These are phyloP conservation scores for Westerdykella sp. DNA, from an alignment of 2,329 filamentous ascomycete genomes.

Conservation along the genomic window DNA sequence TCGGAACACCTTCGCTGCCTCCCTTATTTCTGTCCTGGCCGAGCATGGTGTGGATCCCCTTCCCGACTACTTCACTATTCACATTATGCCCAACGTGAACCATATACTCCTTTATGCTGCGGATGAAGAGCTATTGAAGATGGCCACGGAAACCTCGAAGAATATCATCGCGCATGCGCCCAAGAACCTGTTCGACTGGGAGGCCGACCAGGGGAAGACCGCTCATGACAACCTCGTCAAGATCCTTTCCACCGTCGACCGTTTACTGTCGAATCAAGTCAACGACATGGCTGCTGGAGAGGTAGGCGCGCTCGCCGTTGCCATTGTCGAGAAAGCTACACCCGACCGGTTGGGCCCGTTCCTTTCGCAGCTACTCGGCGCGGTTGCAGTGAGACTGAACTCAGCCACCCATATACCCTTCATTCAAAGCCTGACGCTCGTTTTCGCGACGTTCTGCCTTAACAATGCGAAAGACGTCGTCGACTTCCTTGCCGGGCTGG, in stretches of 20 bases:
- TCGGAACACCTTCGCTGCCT: constrained; percentile 78
- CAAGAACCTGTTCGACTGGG: constrained; percentile 82
- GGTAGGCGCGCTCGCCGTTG: constrained; percentile 87
- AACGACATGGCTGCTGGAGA: constrained; percentile 94
- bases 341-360: constrained; percentile 86
- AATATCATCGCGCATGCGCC: constrained; percentile 87
- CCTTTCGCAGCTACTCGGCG: constrained; percentile 77
- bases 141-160: constrained; percentile 78
- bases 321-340: constrained; percentile 92
- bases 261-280: constrained; percentile 74
- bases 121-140: constrained; percentile 84
- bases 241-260: constrained; percentile 85
- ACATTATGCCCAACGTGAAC: constrained; percentile 80
- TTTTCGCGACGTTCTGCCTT: constrained; percentile 86
- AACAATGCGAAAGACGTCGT: constrained; percentile 83
- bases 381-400: constrained; percentile 77
- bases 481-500: constrained; percentile 79
- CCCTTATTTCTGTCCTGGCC: constrained; percentile 73
- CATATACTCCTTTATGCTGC: constrained; percentile 72
- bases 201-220: constrained; percentile 67
- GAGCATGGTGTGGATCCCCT: constrained; percentile 80
- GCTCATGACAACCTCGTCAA: constrained; percentile 64
- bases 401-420: constrained; percentile 80
- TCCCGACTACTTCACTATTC: constrained; percentile 76
- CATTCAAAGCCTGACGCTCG: constrained; percentile 91